Evolutionary conservation across 2,329 filamentous ascomycete species (phyloP).

Genomic region (Sporothrix sp.): DNA sequence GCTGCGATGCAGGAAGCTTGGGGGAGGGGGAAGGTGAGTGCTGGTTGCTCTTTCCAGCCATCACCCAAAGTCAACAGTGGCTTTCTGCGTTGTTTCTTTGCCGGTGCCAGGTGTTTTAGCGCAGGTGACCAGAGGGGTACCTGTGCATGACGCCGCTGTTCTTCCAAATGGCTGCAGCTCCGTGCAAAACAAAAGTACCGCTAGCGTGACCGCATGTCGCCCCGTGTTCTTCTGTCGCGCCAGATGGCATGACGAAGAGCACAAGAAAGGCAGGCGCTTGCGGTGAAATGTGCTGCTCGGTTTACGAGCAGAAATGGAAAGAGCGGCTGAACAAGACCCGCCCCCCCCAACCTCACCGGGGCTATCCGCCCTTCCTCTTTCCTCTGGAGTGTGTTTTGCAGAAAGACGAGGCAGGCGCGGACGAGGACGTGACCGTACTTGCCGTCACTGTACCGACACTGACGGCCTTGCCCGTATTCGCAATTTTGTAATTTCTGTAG

Average conservation of each 20-base stretch:
- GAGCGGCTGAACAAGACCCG: conserved; percentile 8
- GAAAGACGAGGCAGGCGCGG: neutral
- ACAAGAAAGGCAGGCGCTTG: neutral
- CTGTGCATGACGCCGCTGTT: neutral
- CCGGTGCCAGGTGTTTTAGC: conserved; percentile 6
- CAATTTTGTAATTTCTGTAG: neutral
- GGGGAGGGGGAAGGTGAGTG: conserved; percentile 2
- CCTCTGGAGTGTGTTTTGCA: neutral
- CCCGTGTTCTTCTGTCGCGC: neutral
- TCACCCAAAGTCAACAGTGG: conserved; percentile 4
- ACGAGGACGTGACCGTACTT: neutral
- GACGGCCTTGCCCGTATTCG: neutral
- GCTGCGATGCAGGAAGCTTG: conserved; percentile 10
- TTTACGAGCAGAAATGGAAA: neutral
- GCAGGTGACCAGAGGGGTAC: neutral
- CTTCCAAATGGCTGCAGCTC: neutral
- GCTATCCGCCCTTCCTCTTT: neutral
- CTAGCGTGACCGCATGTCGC: neutral
- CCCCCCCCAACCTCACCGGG: conserved; percentile 7
- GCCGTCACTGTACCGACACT: neutral
- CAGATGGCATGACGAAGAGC: conserved; percentile 1
- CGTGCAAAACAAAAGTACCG: neutral
- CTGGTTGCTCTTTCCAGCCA: neutral
- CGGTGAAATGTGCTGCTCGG: neutral
- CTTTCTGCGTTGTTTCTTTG: conserved; percentile 8